Evolutionary conservation across 495 filamentous ascomycete genomes (phyloP), one percentile per base, ranked within the genome.

Genomic region (Aspergillus haitiensis): DNA sequence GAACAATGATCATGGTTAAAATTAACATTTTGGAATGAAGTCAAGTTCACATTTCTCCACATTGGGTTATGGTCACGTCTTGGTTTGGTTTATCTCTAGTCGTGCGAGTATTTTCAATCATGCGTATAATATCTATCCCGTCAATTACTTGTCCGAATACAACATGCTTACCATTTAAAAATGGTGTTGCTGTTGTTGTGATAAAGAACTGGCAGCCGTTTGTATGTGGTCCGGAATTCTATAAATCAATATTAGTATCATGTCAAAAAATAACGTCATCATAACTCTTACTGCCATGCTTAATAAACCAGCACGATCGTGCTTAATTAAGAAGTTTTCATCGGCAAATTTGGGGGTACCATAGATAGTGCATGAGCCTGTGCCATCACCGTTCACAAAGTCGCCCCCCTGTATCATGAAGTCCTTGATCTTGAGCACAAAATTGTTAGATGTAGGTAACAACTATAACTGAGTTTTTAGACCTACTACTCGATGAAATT

Each of bases 151-250:
- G 86, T 31, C 94, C 95, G 67, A 98, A 98, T 2, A 97, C 92
- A 44, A 98, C 93, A 69, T 98, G 95, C 72, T 96, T 97, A 63
- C 83, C 84, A 71, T 98, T 90, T n/a, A 98, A 76, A 69, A 93
- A 96, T 2, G 91, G 90, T 0, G 92, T 90, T 5, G 88, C 78
- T 10, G 87, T 88, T 0, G 89, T 92, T 3, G 91, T 97, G 74
- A 98, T 93, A 79, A 98, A 98, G 76, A 98, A 98, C 71, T 98
- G 95, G 56, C 86, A 93, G 12, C 95, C 95, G 70, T 98, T 98
- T 56, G 90, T 93, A 70, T 98, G 88, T 15, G 90, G 89, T 7
- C 95, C 95, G 15, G 90, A 89, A 67, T 98, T 98, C 88, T 93
- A 58, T 2, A 48, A 16, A 47, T 18, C 6, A 5, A 66, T 34